Percentiles rank a stretch among this genome's conserved stretches.
These are phyloP conservation scores for Calonectria pauciramosa DNA, from an alignment of 2,329 filamentous ascomycete genomes.

Conservation along the genomic window DNA sequence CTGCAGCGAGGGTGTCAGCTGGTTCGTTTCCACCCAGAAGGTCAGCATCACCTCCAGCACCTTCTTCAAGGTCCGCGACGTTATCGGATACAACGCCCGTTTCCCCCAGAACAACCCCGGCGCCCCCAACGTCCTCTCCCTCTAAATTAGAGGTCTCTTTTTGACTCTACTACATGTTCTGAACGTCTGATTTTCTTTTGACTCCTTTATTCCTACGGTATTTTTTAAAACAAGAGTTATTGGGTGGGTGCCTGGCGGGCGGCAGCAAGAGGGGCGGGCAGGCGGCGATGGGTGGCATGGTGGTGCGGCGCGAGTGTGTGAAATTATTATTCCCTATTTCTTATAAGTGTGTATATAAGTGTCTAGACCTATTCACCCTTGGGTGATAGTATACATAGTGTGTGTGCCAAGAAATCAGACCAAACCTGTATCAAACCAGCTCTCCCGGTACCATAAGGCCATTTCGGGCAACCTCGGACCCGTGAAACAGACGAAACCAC, in stretches of 20 bases:
- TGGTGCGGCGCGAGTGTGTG: neutral
- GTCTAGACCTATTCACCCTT: neutral
- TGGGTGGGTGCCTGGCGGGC: too few relatives aligned
- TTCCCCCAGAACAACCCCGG: slow-evolving; percentile 66
- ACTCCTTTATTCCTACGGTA: neutral
- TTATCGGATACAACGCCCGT: slow-evolving; percentile 69
- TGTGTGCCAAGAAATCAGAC: slow-evolving; percentile 4
- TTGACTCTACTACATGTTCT: neutral
- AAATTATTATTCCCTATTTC: neutral
- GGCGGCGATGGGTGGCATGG: neutral
- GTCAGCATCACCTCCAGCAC: slow-evolving; percentile 62
- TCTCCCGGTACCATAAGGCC: neutral
- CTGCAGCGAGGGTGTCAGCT: slow-evolving; percentile 69
- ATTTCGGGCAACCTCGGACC: neutral
- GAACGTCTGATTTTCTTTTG: neutral
- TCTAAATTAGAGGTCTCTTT: neutral
- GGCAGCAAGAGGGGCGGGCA: neutral
- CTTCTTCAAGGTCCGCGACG: slow-evolving; percentile 64
- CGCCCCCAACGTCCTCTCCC: neutral
- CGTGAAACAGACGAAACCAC: neutral
- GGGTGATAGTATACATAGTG: slow-evolving; percentile 4
- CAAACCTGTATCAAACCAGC: neutral
- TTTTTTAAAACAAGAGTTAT: neutral
- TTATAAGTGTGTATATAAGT: neutral
- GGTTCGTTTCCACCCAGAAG: slow-evolving; percentile 64